Evolutionary conservation across 2,329 filamentous ascomycete genomes (phyloP).

Genomic region (Hypoxylon sp.): DNA sequence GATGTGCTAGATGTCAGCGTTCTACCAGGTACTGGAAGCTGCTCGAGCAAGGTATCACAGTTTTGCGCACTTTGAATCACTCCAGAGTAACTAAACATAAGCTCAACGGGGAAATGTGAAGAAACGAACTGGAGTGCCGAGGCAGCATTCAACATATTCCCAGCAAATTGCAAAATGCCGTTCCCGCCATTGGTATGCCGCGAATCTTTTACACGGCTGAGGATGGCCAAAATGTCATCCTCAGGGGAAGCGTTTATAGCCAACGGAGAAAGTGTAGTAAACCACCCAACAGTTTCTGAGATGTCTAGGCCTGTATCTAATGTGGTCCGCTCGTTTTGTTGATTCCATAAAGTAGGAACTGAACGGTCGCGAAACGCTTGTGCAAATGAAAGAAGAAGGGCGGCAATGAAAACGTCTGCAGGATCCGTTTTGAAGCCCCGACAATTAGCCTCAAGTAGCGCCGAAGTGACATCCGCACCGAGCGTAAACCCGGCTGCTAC

Average conservation of each 20-base stretch:
- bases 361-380: slow-evolving; percentile 68
- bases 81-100: slow-evolving; percentile 71
- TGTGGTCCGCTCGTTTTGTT: slow-evolving; percentile 65
- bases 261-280: slow-evolving; percentile 70
- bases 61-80: slow-evolving; percentile 65
- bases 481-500: slow-evolving; percentile 61
- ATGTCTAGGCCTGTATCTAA: slow-evolving; percentile 65
- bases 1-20: slow-evolving; percentile 58
- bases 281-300: slow-evolving; percentile 72
- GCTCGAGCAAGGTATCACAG: slow-evolving; percentile 65
- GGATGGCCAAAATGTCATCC: slow-evolving; percentile 66
- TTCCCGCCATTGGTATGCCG: slow-evolving; percentile 62
- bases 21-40: slow-evolving; percentile 60
- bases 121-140: slow-evolving; percentile 55
- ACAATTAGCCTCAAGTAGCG: slow-evolving; percentile 63
- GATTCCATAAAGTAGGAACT: slow-evolving; percentile 68
- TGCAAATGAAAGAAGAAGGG: slow-evolving; percentile 69
- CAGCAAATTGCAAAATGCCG: slow-evolving; percentile 66
- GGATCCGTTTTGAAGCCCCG: slow-evolving; percentile 66
- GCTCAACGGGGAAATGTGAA: slow-evolving; percentile 67
- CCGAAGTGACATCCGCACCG: slow-evolving; percentile 59
- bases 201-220: slow-evolving; percentile 69
- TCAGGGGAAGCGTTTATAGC: slow-evolving; percentile 60
- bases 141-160: slow-evolving; percentile 51
- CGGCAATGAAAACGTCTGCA: slow-evolving; percentile 68